Conservation (phyloP, 2,329 filamentous ascomycete genomes). For the Ilyonectria destructans region DNA sequence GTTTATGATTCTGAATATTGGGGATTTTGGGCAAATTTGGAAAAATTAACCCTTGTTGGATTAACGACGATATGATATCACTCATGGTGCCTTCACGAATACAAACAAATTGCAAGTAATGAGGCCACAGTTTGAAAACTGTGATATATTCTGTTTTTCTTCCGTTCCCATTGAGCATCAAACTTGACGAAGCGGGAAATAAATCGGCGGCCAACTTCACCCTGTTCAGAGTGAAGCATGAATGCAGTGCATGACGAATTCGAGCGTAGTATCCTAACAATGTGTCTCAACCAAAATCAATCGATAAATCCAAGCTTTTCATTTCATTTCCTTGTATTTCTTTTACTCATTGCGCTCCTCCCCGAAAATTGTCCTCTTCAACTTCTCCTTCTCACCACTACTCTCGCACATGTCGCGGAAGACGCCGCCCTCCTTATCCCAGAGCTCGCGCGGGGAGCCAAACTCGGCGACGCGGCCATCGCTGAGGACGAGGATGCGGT, state of each 20-base stretch:
- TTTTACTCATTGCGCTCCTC: constrained; percentile 11
- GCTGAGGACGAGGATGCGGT: constrained; percentile 80
- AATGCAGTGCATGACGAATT: background rate
- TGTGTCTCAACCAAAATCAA: background rate
- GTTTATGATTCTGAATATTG: background rate
- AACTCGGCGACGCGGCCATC: constrained; percentile 80
- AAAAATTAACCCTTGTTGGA: background rate
- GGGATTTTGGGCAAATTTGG: constrained; percentile 2
- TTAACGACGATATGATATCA: constrained; percentile 12
- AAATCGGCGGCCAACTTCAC: background rate
- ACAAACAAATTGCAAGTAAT: background rate
- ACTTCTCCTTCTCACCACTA: constrained; percentile 72
- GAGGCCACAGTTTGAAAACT: background rate
- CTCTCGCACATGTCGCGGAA: constrained; percentile 77
- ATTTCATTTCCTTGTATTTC: background rate
- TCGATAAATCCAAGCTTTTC: background rate
- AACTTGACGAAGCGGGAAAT: background rate
- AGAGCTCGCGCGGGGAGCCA: constrained; percentile 75
- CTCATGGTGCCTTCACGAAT: background rate
- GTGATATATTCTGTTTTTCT: background rate
- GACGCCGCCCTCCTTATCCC: constrained; percentile 67
- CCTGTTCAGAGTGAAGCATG: background rate
- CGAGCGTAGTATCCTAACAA: background rate
- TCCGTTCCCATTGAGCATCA: background rate
- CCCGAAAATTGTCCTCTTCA: constrained; percentile 63